Conservation (phyloP, 768 basidiomycete species). For the Tulasnella sp. region DNA sequence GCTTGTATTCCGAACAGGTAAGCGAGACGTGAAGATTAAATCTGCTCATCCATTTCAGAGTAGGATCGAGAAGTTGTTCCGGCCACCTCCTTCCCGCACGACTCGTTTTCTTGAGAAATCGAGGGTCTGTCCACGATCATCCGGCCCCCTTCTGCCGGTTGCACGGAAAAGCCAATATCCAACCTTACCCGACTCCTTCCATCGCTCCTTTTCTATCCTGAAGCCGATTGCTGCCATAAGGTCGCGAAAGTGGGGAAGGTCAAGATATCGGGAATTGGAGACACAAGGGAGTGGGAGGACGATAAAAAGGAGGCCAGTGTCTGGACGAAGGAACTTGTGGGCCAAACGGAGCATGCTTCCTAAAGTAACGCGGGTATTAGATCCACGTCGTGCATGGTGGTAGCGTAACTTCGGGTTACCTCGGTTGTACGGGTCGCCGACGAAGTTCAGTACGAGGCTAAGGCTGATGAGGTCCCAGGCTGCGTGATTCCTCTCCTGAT, state of each 20-base stretch:
- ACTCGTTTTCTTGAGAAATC: slow-evolving; percentile 45
- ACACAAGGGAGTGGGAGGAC: slow-evolving; percentile 78
- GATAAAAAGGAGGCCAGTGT: slow-evolving; percentile 53
- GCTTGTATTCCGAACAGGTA: no score
- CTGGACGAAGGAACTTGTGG: slow-evolving; percentile 41
- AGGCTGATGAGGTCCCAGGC: slow-evolving; percentile 76
- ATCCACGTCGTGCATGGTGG: not conserved
- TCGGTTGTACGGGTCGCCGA: slow-evolving; percentile 61
- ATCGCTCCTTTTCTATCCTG: slow-evolving; percentile 43
- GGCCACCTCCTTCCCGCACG: slow-evolving; percentile 47
- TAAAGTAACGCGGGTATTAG: slow-evolving; percentile 23
- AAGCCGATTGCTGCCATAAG: slow-evolving; percentile 47
- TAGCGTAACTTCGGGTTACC: slow-evolving; percentile 35
- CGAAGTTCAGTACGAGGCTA: slow-evolving; percentile 85
- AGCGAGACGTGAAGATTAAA: no score
- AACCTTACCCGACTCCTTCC: slow-evolving; percentile 70
- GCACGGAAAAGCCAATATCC: slow-evolving; percentile 70
- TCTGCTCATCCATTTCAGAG: no score
- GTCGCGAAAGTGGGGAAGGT: slow-evolving; percentile 29
- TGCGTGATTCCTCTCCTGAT: slow-evolving; percentile 37
- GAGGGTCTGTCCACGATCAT: not conserved
- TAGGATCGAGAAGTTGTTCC: slow-evolving; percentile 57
- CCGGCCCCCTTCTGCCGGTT: not conserved
- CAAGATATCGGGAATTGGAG: slow-evolving; percentile 71
- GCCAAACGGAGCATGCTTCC: slow-evolving; percentile 63